phyloP scores from a whole-genome alignment of 495 filamentous ascomycete species.

The Tetracladium marchalianum region DNA sequence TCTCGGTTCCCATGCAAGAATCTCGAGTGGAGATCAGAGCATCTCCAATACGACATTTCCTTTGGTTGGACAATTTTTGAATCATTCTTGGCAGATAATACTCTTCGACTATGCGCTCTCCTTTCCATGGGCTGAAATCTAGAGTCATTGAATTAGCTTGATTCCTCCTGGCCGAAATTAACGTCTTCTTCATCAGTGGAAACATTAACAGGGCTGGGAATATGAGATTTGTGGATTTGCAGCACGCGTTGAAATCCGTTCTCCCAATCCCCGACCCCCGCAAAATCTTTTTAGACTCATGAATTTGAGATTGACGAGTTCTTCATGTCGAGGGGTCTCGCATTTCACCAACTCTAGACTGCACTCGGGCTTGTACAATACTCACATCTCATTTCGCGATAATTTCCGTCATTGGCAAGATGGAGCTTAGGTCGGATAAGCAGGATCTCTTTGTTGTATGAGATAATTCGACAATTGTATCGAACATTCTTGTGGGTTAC shows the following conservation, averaged over 20 bases:
- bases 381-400: conserved; percentile 52
- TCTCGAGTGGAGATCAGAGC: conserved; percentile 63
- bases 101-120: conserved; percentile 47
- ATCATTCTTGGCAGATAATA: conserved; percentile 63
- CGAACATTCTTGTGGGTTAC: conserved; percentile 55
- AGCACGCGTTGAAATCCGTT: conserved; percentile 14
- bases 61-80: conserved; percentile 48
- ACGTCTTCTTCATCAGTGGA: too few relatives aligned
- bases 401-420: conserved; percentile 54
- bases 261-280: too few relatives aligned
- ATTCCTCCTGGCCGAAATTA: too few relatives aligned
- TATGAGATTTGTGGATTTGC: not conserved
- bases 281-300: too few relatives aligned
- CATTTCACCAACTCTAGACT: too few relatives aligned
- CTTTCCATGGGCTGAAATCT: conserved; percentile 44
- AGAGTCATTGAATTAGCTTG: conserved; percentile 10
- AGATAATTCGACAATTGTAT: conserved; percentile 69
- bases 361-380: conserved; percentile 36
- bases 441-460: conserved; percentile 56
- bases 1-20: conserved; percentile 62
- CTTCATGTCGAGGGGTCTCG: conserved; percentile 7
- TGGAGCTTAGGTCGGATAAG: conserved; percentile 76
- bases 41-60: conserved; percentile 64
- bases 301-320: conserved; percentile 40
- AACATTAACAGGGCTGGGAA: too few relatives aligned